Conservation (phyloP, 73 alveolate genomes). For the Paramecium biaurelia region DNA sequence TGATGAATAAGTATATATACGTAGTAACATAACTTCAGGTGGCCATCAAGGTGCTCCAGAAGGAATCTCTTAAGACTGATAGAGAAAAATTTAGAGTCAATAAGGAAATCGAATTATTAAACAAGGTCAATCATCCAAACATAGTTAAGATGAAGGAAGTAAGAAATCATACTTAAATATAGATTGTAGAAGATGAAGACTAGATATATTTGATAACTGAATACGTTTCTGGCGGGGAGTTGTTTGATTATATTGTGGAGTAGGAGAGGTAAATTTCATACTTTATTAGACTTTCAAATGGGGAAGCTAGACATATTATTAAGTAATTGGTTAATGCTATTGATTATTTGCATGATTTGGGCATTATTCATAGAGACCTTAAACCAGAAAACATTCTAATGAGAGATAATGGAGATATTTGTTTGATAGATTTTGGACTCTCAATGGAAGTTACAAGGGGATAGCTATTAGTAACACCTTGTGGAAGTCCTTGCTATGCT, state of each 20-base stretch:
- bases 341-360: conserved; percentile 79
- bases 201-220: conserved; percentile 74
- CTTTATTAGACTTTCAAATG: conserved; percentile 64
- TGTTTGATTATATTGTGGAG: conserved; percentile 79
- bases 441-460: conserved; percentile 33
- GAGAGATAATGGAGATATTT: conserved; percentile 74
- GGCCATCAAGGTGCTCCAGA: conserved; percentile 3
- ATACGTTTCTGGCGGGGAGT: conserved; percentile 82
- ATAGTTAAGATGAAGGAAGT: not conserved
- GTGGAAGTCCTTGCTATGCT: conserved; percentile 94
- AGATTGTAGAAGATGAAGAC: conserved; percentile 4
- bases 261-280: not conserved
- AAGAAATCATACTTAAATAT: not conserved
- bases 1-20: not conserved
- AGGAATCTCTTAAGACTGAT: not conserved
- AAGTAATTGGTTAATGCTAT: conserved; percentile 81
- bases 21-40: not conserved
- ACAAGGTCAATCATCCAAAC: not conserved
- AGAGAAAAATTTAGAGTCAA: not conserved
- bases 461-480: conserved; percentile 73
- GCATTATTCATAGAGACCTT: conserved; percentile 86
- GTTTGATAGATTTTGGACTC: conserved; percentile 92
- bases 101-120: not conserved
- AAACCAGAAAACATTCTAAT: conserved; percentile 89
- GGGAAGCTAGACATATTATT: conserved; percentile 81